Conservation (phyloP, 352 stramenopile species). For the Halophytophthora polymorphica region DNA sequence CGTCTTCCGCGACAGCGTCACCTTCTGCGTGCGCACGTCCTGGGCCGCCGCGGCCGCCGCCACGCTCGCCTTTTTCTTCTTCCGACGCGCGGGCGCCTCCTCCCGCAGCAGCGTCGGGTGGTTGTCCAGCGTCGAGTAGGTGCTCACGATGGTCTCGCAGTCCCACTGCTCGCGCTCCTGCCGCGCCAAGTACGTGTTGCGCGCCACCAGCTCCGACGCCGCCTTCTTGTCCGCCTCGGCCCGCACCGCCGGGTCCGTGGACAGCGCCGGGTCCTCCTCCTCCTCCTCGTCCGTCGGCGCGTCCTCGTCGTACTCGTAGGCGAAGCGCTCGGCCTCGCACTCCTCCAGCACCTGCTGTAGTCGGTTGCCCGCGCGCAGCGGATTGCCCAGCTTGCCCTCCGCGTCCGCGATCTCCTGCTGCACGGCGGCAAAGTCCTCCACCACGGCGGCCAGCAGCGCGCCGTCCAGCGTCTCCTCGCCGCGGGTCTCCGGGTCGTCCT, state of each 20-base stretch:
- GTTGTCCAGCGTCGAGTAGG: conserved; percentile 98
- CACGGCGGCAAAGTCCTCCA: conserved; percentile 70
- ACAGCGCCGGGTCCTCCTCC: conserved; percentile 19
- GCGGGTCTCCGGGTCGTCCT: conserved; percentile 69
- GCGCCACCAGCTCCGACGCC: conserved; percentile 44
- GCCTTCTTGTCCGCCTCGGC: conserved; percentile 31
- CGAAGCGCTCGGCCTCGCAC: conserved; percentile 52
- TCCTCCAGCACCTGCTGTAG: conserved; percentile 75
- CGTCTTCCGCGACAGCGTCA: conserved; percentile 93
- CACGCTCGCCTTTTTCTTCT: conserved; percentile 64
- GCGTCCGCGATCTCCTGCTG: conserved; percentile 71
- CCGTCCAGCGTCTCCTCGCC: conserved; percentile 71
- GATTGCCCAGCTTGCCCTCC: conserved; percentile 78
- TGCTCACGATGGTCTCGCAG: conserved; percentile 97
- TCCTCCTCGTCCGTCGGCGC: conserved; percentile 45
- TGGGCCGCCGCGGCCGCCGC: conserved; percentile 23
- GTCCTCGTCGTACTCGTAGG: conserved; percentile 54
- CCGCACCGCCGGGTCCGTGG: conserved; percentile 21
- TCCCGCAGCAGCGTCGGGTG: conserved; percentile 93
- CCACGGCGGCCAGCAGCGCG: conserved; percentile 59
- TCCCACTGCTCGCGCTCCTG: conserved; percentile 90
- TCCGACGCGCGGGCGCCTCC: conserved; percentile 57
- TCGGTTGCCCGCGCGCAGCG: conserved; percentile 57
- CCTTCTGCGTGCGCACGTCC: conserved; percentile 47
- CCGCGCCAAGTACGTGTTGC: conserved; percentile 63